A percentile compares a stretch with the other conserved stretches of the same genome.
phyloP scores from a whole-genome alignment of 1,284 basidiomycete genomes.

The Apiotrichum gamsii region DNA sequence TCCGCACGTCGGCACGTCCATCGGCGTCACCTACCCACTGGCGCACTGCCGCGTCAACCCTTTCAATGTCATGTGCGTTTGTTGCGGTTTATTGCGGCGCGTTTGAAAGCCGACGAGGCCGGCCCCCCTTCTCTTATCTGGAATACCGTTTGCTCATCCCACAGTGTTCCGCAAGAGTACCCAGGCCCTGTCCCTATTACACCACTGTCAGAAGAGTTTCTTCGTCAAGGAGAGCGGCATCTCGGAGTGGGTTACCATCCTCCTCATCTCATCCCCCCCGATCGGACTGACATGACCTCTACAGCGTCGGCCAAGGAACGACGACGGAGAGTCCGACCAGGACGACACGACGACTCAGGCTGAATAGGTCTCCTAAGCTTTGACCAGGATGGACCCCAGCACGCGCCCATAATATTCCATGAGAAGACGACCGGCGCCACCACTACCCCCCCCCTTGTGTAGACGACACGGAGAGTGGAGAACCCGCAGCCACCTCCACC shows the following conservation, averaged over 20 bases:
- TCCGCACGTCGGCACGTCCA: constrained; percentile 18
- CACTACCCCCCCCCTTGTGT: too few species aligned
- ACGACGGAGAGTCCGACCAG: constrained; percentile 14
- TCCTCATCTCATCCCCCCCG: too few species aligned
- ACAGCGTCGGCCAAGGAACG: constrained; percentile 18
- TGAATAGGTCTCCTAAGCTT: too few species aligned
- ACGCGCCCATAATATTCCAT: too few species aligned
- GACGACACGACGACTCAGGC: constrained; percentile 4
- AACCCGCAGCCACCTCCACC: too few species aligned
- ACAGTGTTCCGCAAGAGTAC: constrained; percentile 16
- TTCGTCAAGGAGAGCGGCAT: constrained; percentile 19
- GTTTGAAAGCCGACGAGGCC: too few species aligned
- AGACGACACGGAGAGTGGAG: too few species aligned
- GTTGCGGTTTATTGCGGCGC: too few species aligned
- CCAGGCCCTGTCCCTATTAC: constrained; percentile 18
- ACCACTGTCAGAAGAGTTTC: constrained; percentile 15
- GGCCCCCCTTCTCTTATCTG: not conserved
- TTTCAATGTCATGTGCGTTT: constrained; percentile 18
- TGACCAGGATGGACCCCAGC: too few species aligned
- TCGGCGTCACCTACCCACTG: constrained; percentile 17
- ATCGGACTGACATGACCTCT: too few species aligned
- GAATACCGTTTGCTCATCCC: not conserved
- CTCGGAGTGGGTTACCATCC: constrained; percentile 19
- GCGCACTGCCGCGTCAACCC: constrained; percentile 10
- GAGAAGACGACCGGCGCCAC: too few species aligned